phyloP scores from a whole-genome alignment of 2,329 filamentous ascomycete species.

The Neurospora crassa region DNA sequence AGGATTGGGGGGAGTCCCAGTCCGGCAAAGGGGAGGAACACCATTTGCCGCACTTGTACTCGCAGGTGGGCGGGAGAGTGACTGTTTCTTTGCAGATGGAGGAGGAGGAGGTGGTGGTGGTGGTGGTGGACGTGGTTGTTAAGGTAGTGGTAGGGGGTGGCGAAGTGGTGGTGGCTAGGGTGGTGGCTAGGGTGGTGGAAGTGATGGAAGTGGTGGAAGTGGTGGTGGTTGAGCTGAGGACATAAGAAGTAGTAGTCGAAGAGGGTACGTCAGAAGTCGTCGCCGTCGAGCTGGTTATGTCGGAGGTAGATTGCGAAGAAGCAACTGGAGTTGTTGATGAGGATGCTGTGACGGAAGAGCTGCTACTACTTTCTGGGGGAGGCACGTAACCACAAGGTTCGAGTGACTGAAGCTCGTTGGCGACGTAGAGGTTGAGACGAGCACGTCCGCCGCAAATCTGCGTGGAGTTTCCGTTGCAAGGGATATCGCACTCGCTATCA shows the following conservation, averaged over 20 bases:
- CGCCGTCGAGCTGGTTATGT: constrained; percentile 11
- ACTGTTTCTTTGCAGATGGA: constrained; percentile 39
- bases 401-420: constrained; percentile 37
- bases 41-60: constrained; percentile 46
- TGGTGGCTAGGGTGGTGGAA: constrained; percentile 13
- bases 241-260: constrained; percentile 7
- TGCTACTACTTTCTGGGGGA: constrained; percentile 6
- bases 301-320: constrained; percentile 8
- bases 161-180: constrained; percentile 14
- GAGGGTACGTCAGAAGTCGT: constrained; percentile 6
- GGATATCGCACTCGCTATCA: constrained; percentile 34
- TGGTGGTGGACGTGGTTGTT: constrained; percentile 16
- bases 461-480: constrained; percentile 38
- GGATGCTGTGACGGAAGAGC: constrained; percentile 13
- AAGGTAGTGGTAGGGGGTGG: constrained; percentile 18
- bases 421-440: constrained; percentile 36
- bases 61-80: constrained; percentile 36
- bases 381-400: constrained; percentile 36
- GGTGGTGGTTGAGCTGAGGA: constrained; percentile 9
- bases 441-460: constrained; percentile 34
- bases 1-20: constrained; percentile 33
- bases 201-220: constrained; percentile 14
- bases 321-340: constrained; percentile 5
- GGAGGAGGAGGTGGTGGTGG: constrained; percentile 25
- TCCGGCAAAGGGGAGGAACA: constrained; percentile 40